These are phyloP conservation scores for Candida xiaguanensis DNA, from an alignment of 805 yeast genomes.

Conservation along the genomic window DNA sequence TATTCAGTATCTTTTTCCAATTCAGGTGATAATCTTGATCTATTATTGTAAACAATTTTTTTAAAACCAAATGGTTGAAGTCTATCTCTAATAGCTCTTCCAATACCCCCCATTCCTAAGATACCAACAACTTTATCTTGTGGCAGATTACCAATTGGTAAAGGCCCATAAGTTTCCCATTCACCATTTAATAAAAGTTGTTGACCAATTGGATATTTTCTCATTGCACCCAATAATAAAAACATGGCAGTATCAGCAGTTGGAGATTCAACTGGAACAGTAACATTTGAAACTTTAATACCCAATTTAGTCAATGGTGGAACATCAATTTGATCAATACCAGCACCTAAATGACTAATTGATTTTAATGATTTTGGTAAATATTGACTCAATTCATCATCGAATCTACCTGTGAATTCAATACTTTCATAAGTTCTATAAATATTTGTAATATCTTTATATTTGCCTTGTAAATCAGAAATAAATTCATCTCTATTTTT, in stretches of 20 bases:
- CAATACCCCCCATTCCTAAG: slow-evolving; percentile 88
- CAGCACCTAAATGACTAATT: slow-evolving; percentile 68
- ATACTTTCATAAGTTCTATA: slow-evolving; percentile 54
- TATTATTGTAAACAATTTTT: slow-evolving; percentile 69
- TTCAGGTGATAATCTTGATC: slow-evolving; percentile 54
- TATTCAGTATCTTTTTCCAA: slow-evolving; percentile 69
- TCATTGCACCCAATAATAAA: slow-evolving; percentile 57
- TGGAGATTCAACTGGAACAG: slow-evolving; percentile 62
- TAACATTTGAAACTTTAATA: slow-evolving; percentile 67
- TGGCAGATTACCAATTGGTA: slow-evolving; percentile 70
- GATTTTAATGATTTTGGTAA: slow-evolving; percentile 53
- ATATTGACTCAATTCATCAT: slow-evolving; percentile 52
- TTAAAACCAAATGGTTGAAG: slow-evolving; percentile 73
- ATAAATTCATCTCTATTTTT: slow-evolving; percentile 37
- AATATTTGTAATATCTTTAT: slow-evolving; percentile 39
- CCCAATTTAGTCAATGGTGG: slow-evolving; percentile 46
- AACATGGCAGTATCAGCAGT: slow-evolving; percentile 72
- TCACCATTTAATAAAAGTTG: slow-evolving; percentile 49
- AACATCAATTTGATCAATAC: slow-evolving; percentile 69
- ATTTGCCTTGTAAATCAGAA: slow-evolving; percentile 41
- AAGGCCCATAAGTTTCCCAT: slow-evolving; percentile 56
- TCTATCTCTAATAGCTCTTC: slow-evolving; percentile 72
- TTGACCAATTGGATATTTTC: slow-evolving; percentile 65
- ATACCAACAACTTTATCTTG: slow-evolving; percentile 75
- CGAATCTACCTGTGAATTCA: slow-evolving; percentile 58